Conservation (phyloP, 2,329 filamentous ascomycete species). For the Apiospora phragmitis region DNA sequence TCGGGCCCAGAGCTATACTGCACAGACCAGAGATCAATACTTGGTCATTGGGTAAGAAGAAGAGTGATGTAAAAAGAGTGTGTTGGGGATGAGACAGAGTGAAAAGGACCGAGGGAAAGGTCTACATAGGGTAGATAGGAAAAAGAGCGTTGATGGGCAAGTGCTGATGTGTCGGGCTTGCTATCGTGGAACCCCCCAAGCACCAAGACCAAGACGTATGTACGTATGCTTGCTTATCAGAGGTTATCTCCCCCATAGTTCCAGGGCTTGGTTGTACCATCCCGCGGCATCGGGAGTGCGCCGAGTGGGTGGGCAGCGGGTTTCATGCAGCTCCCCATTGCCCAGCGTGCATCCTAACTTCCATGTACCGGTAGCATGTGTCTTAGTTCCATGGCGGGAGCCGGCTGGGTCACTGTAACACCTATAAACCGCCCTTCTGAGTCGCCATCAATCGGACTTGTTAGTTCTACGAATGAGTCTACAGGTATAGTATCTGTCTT, state of each 20-base stretch:
- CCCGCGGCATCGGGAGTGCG: neutral
- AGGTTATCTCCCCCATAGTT: neutral
- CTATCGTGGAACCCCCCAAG: slow-evolving; percentile 5
- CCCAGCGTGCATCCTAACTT: neutral
- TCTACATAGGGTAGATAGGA: neutral
- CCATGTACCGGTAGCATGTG: neutral
- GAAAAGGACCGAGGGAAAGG: neutral
- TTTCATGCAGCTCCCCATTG: neutral
- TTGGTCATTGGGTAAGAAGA: neutral
- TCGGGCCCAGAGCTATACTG: neutral
- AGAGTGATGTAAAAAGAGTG: neutral
- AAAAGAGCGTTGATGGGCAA: neutral
- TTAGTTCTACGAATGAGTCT: neutral
- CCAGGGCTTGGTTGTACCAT: neutral
- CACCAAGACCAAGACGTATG: neutral
- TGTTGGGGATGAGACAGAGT: neutral
- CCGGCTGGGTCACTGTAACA: neutral
- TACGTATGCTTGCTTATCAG: slow-evolving; percentile 1
- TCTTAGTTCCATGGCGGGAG: neutral
- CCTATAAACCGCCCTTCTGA: neutral
- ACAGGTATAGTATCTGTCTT: neutral
- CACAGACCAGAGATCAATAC: neutral
- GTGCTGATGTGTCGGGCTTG: neutral
- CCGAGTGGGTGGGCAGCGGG: neutral
- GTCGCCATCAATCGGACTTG: neutral